phyloP scores from a whole-genome alignment of 768 basidiomycete species.

The Trametes villosa region DNA sequence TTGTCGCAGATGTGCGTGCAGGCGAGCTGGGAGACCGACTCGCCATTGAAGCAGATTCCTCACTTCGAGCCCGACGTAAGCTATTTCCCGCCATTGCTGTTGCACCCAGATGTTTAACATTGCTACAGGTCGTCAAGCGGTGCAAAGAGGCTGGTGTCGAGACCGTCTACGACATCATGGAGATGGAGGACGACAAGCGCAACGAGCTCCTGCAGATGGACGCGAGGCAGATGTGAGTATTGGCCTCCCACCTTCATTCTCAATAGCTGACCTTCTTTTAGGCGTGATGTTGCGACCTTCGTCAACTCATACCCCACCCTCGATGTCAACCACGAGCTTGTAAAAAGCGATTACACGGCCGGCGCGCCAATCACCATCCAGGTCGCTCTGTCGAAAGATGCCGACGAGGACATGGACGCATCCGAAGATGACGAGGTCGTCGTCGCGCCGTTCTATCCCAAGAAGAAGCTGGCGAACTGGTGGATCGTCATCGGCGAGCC shows the following conservation, averaged over 20 bases:
- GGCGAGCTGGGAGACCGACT: slow-evolving; percentile 97
- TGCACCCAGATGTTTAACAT: not conserved
- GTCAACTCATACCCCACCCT: slow-evolving; percentile 98
- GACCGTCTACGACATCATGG: slow-evolving; percentile 97
- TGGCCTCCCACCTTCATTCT: not conserved
- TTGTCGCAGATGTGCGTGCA: slow-evolving; percentile 98
- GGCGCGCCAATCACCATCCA: slow-evolving; percentile 82
- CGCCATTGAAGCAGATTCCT: slow-evolving; percentile 93
- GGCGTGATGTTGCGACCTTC: slow-evolving; percentile 93
- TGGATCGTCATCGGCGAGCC: slow-evolving; percentile 96
- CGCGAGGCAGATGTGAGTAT: slow-evolving; percentile 78
- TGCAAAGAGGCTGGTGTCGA: slow-evolving; percentile 84
- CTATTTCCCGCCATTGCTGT: not conserved
- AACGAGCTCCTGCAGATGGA: slow-evolving; percentile 85
- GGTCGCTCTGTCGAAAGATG: slow-evolving; percentile 80
- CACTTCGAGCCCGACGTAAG: slow-evolving; percentile 90
- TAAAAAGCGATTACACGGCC: slow-evolving; percentile 84
- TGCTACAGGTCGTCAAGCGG: slow-evolving; percentile 69
- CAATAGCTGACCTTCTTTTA: slow-evolving; percentile 38
- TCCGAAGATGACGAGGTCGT: slow-evolving; percentile 77
- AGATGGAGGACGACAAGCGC: slow-evolving; percentile 93
- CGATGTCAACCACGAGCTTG: slow-evolving; percentile 87
- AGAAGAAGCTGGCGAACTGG: slow-evolving; percentile 93
- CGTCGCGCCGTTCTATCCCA: slow-evolving; percentile 93
- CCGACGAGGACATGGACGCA: slow-evolving; percentile 57